These are phyloP conservation scores for Acanthamoeba triangularis DNA, from an alignment of 208 protist species.

Conservation along the genomic window DNA sequence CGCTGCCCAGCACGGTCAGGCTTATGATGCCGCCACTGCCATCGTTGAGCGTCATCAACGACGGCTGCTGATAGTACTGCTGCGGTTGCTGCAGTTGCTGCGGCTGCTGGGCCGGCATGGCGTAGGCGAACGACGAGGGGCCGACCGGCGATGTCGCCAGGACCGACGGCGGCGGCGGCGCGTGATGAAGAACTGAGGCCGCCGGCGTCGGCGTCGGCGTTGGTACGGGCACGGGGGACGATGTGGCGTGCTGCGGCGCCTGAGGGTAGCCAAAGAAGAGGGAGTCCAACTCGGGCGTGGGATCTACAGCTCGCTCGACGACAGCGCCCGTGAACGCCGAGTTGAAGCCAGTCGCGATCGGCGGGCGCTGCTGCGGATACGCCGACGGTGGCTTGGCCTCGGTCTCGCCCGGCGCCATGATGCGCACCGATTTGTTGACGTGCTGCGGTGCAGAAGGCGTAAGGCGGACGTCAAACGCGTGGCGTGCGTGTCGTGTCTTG, in stretches of 20 bases:
- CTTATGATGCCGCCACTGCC: neutral
- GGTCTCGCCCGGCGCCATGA: constrained; percentile 35
- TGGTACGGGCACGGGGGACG: neutral
- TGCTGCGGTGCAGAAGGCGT: neutral
- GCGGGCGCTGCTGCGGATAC: neutral
- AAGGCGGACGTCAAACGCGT: neutral
- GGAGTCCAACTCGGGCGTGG: neutral
- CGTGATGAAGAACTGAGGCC: neutral
- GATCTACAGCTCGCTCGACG: neutral
- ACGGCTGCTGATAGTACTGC: neutral
- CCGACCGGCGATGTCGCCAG: neutral
- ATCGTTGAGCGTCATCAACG: neutral
- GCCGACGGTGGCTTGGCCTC: neutral
- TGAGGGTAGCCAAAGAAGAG: neutral
- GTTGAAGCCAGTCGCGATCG: neutral
- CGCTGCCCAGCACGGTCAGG: neutral
- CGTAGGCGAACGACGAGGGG: constrained; percentile 14
- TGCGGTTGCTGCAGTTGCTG: neutral
- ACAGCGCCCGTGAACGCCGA: neutral
- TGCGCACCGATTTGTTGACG: constrained; percentile 44
- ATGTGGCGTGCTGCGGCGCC: neutral
- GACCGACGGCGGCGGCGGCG: neutral
- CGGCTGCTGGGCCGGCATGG: neutral
- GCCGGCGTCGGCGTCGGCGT: neutral
- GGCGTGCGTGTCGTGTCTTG: too few species aligned